phyloP scores from a whole-genome alignment of 2,329 filamentous ascomycete genomes.

The Colletotrichum cuscutae region DNA sequence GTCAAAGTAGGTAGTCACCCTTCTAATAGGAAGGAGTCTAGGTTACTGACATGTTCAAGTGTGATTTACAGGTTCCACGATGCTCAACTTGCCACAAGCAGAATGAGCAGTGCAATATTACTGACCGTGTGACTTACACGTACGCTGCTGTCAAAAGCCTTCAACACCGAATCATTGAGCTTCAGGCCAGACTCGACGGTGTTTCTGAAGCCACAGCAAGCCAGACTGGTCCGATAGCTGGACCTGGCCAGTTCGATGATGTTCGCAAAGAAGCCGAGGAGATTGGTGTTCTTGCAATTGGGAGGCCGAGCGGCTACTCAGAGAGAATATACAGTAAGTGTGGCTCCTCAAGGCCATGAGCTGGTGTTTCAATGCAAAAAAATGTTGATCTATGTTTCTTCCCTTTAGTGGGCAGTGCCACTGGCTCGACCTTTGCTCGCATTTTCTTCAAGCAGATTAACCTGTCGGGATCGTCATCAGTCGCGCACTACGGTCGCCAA shows the following conservation, averaged over 20 bases:
- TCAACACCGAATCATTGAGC: constrained; percentile 16
- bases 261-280: constrained; percentile 39
- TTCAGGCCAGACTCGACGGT: constrained; percentile 17
- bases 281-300: constrained; percentile 38
- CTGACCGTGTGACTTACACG: constrained; percentile 35
- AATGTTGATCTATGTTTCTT: neutral
- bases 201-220: neutral
- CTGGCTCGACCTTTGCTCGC: constrained; percentile 40
- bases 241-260: constrained; percentile 2
- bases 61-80: constrained; percentile 42
- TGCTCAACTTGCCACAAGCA: constrained; percentile 33
- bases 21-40: neutral
- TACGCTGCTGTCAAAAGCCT: constrained; percentile 31
- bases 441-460: constrained; percentile 41
- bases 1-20: constrained; percentile 38
- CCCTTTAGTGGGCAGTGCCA: constrained; percentile 37
- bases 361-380: neutral
- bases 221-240: neutral
- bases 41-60: constrained; percentile 20
- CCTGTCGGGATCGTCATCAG: constrained; percentile 5
- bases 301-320: constrained; percentile 28
- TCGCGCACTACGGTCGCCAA: neutral
- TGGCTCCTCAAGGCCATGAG: no score
- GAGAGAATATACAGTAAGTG: constrained; percentile 37
- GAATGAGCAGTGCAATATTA: constrained; percentile 36